phyloP scores from a whole-genome alignment of 2,329 filamentous ascomycete species.

The Alternaria infectoria region DNA sequence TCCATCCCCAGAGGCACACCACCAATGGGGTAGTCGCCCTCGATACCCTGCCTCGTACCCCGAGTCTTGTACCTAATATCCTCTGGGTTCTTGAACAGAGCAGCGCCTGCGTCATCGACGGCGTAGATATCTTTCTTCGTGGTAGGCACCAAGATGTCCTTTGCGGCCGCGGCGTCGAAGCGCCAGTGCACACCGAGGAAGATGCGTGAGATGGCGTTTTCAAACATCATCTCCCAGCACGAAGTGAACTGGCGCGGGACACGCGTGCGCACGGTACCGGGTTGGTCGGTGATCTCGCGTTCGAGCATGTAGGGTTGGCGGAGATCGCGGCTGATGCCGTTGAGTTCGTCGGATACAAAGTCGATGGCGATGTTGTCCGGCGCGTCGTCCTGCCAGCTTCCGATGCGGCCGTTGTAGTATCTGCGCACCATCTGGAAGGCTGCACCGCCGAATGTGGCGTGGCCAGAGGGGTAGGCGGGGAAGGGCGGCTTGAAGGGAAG shows the following conservation, averaged over 20 bases:
- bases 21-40: conserved; percentile 15
- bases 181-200: conserved; percentile 39
- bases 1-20: conserved; percentile 20
- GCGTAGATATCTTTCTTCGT: conserved; percentile 15
- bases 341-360: conserved; percentile 30
- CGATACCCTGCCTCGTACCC: conserved; percentile 13
- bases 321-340: conserved; percentile 33
- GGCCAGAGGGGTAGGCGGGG: conserved; percentile 35
- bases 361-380: conserved; percentile 32
- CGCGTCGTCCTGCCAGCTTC: conserved; percentile 21
- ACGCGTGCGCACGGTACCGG: conserved; percentile 32
- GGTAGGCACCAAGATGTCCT: conserved; percentile 23
- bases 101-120: conserved; percentile 12
- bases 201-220: conserved; percentile 35
- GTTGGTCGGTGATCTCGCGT: conserved; percentile 27
- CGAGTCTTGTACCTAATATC: conserved; percentile 15
- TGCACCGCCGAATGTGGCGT: conserved; percentile 34
- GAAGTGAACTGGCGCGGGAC: conserved; percentile 23
- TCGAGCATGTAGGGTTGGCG: conserved; percentile 30
- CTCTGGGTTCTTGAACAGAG: conserved; percentile 15
- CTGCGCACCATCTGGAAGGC: conserved; percentile 30
- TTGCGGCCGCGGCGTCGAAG: conserved; percentile 34
- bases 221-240: conserved; percentile 37
- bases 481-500: conserved; percentile 36
- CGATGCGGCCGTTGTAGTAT: conserved; percentile 33